phyloP scores from a whole-genome alignment of 257 asterid genomes.

The Solanum acaule region DNA sequence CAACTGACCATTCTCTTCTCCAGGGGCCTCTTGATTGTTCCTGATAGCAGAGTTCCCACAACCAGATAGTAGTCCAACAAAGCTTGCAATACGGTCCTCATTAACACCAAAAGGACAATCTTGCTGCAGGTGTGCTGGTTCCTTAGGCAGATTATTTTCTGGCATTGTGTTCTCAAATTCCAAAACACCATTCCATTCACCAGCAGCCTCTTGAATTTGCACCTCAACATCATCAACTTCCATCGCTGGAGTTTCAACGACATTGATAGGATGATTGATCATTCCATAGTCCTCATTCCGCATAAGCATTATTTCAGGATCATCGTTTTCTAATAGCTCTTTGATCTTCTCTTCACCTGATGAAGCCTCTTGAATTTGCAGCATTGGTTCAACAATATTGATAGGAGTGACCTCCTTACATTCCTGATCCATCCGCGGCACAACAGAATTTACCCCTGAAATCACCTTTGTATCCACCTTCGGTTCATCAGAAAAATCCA shows the following conservation, averaged over 20 bases:
- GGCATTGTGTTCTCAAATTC: no score
- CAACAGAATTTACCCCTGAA: not conserved
- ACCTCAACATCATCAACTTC: not conserved
- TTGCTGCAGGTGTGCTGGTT: no score
- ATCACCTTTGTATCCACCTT: not conserved
- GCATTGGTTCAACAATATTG: not conserved
- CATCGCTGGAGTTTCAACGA: not conserved
- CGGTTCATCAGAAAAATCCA: not conserved
- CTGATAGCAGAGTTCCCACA: no score
- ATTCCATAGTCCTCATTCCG: not conserved
- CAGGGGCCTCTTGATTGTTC: no score
- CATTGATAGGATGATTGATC: not conserved
- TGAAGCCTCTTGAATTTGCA: not conserved
- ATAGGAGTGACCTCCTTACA: not conserved
- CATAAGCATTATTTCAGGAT: not conserved
- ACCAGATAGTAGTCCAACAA: no score
- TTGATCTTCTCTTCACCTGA: not conserved
- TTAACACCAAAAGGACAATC: no score
- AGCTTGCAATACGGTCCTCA: no score
- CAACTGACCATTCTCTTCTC: no score
- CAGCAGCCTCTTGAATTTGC: not conserved
- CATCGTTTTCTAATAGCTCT: not conserved
- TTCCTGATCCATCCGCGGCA: not conserved
- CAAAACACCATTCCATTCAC: no score
- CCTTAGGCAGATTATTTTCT: no score